These are phyloP conservation scores for Stagonosporopsis tanaceti DNA, from an alignment of 2,329 filamentous ascomycete species.

Conservation along the genomic window DNA sequence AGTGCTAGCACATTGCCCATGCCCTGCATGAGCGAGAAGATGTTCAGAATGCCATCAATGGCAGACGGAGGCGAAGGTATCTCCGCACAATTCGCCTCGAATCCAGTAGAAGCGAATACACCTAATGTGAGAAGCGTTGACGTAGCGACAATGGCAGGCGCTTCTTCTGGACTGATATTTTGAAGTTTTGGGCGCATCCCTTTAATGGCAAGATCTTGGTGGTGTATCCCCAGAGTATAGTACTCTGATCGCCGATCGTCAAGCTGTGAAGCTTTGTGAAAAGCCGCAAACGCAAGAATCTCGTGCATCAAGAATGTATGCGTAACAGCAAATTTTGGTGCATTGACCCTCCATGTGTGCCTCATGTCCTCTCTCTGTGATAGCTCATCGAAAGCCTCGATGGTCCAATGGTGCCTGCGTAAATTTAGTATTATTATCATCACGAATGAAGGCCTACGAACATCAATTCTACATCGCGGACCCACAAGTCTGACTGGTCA, in stretches of 20 bases:
- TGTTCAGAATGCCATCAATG: slow-evolving; percentile 45
- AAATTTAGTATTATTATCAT: neutral
- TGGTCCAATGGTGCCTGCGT: slow-evolving; percentile 45
- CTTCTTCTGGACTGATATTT: slow-evolving; percentile 41
- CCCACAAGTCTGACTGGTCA: slow-evolving; percentile 38
- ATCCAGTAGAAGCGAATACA: slow-evolving; percentile 42
- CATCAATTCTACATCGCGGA: slow-evolving; percentile 47
- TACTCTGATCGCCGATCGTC: slow-evolving; percentile 36
- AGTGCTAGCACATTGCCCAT: slow-evolving; percentile 42
- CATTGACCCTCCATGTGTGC: slow-evolving; percentile 44
- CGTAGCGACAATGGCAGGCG: slow-evolving; percentile 41
- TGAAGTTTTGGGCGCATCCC: slow-evolving; percentile 40
- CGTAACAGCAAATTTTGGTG: slow-evolving; percentile 46
- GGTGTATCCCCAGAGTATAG: slow-evolving; percentile 46
- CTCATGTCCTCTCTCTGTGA: slow-evolving; percentile 37
- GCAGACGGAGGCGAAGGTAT: slow-evolving; percentile 17
- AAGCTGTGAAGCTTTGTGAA: slow-evolving; percentile 47
- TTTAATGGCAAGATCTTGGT: slow-evolving; percentile 49
- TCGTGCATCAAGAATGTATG: slow-evolving; percentile 53
- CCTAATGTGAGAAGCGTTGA: slow-evolving; percentile 42
- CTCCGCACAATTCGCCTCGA: slow-evolving; percentile 29
- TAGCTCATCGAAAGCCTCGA: slow-evolving; percentile 35
- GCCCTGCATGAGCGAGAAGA: slow-evolving; percentile 47
- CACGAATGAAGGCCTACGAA: slow-evolving; percentile 22
- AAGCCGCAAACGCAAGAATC: slow-evolving; percentile 52